These are phyloP conservation scores for Lolium multiflorum DNA, from an alignment of 176 grass and related monocot genomes.

Conservation along the genomic window DNA sequence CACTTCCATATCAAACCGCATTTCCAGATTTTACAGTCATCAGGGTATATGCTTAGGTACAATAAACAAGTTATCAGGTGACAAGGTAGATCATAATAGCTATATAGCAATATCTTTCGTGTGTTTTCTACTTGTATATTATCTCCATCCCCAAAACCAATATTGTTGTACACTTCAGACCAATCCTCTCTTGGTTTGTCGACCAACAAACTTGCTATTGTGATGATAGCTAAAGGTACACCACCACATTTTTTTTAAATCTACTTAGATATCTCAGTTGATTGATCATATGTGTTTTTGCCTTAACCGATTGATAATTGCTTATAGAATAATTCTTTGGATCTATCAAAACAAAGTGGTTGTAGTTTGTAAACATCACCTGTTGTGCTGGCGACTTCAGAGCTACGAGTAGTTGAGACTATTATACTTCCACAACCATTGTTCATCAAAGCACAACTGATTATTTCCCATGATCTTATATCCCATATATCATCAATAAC, in stretches of 20 bases:
- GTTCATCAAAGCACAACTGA: neutral
- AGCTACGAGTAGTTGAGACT: neutral
- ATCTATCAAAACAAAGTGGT: neutral
- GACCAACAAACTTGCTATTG: neutral
- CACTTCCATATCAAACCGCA: neutral
- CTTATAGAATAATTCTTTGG: neutral
- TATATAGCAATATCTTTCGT: neutral
- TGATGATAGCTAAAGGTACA: neutral
- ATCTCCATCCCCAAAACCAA: neutral
- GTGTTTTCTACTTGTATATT: neutral
- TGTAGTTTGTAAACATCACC: neutral
- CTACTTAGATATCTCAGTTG: neutral
- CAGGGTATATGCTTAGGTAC: neutral
- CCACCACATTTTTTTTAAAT: neutral
- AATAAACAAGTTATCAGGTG: neutral
- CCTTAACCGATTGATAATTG: neutral
- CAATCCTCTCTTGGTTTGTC: neutral
- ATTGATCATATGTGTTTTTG: neutral
- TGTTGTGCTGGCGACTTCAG: neutral
- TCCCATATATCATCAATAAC: neutral
- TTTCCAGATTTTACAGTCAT: no score
- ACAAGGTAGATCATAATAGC: slow-evolving; percentile 19
- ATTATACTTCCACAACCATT: neutral
- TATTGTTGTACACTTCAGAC: neutral
- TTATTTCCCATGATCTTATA: neutral